phyloP scores from a whole-genome alignment of 352 stramenopile species.

The Phytophthora sojae region DNA sequence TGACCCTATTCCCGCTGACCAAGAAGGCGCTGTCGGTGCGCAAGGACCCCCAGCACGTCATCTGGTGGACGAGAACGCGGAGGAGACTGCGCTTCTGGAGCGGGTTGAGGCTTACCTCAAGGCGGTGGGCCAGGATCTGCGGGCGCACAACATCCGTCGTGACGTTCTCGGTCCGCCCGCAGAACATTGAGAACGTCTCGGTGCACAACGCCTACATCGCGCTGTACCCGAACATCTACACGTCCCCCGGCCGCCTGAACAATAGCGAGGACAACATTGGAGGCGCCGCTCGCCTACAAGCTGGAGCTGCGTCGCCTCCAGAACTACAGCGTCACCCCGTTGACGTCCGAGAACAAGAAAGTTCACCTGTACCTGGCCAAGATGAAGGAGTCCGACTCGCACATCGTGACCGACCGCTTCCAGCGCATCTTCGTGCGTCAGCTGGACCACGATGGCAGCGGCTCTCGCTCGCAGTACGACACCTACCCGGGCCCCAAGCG shows the following conservation, averaged over 20 bases:
- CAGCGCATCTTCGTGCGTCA: slow-evolving; percentile 97
- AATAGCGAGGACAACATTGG: slow-evolving; percentile 99
- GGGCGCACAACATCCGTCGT: slow-evolving; percentile 87
- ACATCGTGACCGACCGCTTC: slow-evolving; percentile 89
- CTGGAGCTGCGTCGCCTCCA: slow-evolving; percentile 97
- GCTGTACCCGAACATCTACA: slow-evolving; percentile 91
- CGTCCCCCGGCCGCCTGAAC: slow-evolving; percentile 82
- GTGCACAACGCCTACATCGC: slow-evolving; percentile 61
- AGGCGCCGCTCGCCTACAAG: slow-evolving; percentile 97
- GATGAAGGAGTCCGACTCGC: slow-evolving; percentile 85
- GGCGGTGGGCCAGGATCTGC: slow-evolving; percentile 60
- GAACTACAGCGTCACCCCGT: slow-evolving; percentile 97
- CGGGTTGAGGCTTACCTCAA: slow-evolving; percentile 72
- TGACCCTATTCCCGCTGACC: slow-evolving; percentile 22
- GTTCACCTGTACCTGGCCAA: slow-evolving; percentile 98
- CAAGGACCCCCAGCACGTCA: slow-evolving; percentile 76
- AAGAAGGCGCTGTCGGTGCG: slow-evolving; percentile 75
- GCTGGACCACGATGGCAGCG: slow-evolving; percentile 81
- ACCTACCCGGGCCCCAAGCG: slow-evolving; percentile 94
- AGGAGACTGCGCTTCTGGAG: slow-evolving; percentile 66
- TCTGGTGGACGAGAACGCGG: slow-evolving; percentile 70
- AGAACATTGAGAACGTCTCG: slow-evolving; percentile 46
- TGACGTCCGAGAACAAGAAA: slow-evolving; percentile 96
- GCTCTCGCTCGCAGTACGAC: slow-evolving; percentile 88
- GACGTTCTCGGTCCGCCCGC: slow-evolving; percentile 86